These are phyloP conservation scores for Pythium phragmiticola DNA, from an alignment of 352 stramenopile species.

Conservation along the genomic window DNA sequence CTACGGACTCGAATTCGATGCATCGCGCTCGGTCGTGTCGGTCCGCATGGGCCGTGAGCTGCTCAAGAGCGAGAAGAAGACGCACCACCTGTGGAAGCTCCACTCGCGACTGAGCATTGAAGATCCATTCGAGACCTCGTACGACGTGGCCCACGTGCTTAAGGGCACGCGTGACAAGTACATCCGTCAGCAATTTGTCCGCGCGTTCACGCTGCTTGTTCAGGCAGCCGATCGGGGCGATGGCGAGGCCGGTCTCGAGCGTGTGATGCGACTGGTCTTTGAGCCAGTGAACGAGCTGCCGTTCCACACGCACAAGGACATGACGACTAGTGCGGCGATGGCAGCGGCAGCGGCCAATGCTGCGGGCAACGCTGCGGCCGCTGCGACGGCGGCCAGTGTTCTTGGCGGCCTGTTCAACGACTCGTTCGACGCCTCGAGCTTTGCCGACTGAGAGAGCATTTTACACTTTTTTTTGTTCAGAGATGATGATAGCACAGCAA, in stretches of 20 bases:
- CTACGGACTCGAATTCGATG: constrained; percentile 72
- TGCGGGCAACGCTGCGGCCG: constrained; percentile 18
- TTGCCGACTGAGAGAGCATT: constrained; percentile 15
- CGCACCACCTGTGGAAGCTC: constrained; percentile 64
- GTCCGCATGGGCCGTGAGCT: constrained; percentile 63
- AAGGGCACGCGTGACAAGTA: constrained; percentile 87
- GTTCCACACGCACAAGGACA: constrained; percentile 32
- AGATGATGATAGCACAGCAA: constrained; percentile 14
- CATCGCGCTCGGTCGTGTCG: constrained; percentile 63
- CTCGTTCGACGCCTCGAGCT: constrained; percentile 24
- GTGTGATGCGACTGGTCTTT: constrained; percentile 20
- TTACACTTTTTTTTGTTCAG: constrained; percentile 17
- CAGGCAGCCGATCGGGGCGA: constrained; percentile 28
- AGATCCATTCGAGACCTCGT: constrained; percentile 98
- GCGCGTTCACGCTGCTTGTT: constrained; percentile 64
- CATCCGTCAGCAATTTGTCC: constrained; percentile 80
- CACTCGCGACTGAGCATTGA: constrained; percentile 91
- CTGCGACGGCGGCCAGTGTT: constrained; percentile 20
- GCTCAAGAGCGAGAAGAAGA: constrained; percentile 77
- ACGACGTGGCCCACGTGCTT: constrained; percentile 97
- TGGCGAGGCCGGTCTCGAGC: constrained; percentile 3
- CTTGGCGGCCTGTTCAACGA: constrained; percentile 27
- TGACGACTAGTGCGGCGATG: constrained; percentile 19
- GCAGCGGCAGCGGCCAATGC: constrained; percentile 13
- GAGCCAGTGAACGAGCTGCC: constrained; percentile 25